Conservation (phyloP, 176 grass and related monocot species). For the Panicum miliaceum region DNA sequence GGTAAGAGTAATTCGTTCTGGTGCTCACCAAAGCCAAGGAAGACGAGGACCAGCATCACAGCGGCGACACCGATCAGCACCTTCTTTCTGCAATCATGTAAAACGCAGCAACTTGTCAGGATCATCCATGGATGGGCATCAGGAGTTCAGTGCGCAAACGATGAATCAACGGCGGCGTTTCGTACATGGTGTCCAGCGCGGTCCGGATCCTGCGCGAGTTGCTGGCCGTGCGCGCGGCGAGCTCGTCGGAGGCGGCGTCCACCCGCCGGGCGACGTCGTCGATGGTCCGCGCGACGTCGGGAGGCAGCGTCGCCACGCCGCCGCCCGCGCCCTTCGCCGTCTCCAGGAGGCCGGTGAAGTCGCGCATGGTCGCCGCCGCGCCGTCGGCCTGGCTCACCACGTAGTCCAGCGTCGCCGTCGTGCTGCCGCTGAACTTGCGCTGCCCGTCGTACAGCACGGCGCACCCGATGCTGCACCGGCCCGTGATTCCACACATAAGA, state of each 20-base stretch:
- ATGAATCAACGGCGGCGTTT: background rate
- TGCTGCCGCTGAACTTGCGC: conserved; percentile 60
- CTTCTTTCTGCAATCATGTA: conserved; percentile 53
- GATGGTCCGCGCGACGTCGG: conserved; percentile 39
- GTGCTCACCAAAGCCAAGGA: conserved; percentile 81
- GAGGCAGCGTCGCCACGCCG: conserved; percentile 24
- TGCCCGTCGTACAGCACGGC: conserved; percentile 70
- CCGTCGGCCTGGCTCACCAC: conserved; percentile 58
- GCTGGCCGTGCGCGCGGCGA: conserved; percentile 49
- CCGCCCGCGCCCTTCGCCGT: conserved; percentile 55
- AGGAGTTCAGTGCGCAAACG: background rate
- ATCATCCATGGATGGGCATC: background rate
- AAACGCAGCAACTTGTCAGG: background rate
- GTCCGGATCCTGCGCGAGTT: conserved; percentile 70
- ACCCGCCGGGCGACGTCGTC: conserved; percentile 49
- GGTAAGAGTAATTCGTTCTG: background rate
- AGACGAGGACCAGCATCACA: conserved; percentile 59
- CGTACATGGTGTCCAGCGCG: conserved; percentile 59
- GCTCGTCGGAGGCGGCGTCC: conserved; percentile 43
- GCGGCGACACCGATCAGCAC: conserved; percentile 56
- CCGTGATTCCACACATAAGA: background rate
- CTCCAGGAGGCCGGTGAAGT: conserved; percentile 55
- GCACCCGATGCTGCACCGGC: conserved; percentile 59
- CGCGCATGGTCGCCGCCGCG: conserved; percentile 59
- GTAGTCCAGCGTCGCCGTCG: conserved; percentile 60